Evolutionary conservation across 2,329 filamentous ascomycete genomes (phyloP), one percentile per base, ranked within the genome.

Genomic region (Epichloe festucae): DNA sequence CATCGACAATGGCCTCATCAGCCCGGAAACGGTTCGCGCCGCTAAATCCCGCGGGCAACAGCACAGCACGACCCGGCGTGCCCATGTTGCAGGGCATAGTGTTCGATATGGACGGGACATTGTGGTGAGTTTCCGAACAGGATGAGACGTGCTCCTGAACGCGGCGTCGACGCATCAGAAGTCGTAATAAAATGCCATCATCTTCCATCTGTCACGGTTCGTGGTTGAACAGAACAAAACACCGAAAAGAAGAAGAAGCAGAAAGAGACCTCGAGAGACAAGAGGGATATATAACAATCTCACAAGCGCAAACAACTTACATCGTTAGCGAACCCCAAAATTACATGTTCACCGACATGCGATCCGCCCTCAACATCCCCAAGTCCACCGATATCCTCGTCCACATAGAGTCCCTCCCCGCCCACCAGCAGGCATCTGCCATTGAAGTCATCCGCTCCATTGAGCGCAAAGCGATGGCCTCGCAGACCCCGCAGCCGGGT

Each of bases 291-390:
- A 27, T 27, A 27, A 27, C 27, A 8, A 31, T 10, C 7, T 31
- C 31, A 31, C 0, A 0, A 14, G 12, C 36, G 4, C 36, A n/a
- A 19, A 42, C 17, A 45, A 39, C 36, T 15, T 12, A 19, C 40
- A 42, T 23, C 8, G 51, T 43, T 56, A 95, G 89, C 65, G 73
- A 90, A 53, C 91, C 91, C 0, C 91, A 97, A 69, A 93, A 86
- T 59, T 88, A 95, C 76, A 98, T 97, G 91, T 97, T 97, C 69
- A 67, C 70, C 19, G 78, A 94, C 63, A 97, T 98, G 91, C 84
- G 84, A 57, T 64, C 71, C 14, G 84, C 81, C 7, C 78, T 97
- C 15, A 75, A 73, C 48, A 96, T 97, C 59, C 66, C 79, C 55
- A 85, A 84, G 64, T 69, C 73, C 38, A 72, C 75, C 61, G 93